Base-by-base conservation (phyloP, 495 filamentous ascomycete genomes). In the Trichoderma gamsii region DNA sequence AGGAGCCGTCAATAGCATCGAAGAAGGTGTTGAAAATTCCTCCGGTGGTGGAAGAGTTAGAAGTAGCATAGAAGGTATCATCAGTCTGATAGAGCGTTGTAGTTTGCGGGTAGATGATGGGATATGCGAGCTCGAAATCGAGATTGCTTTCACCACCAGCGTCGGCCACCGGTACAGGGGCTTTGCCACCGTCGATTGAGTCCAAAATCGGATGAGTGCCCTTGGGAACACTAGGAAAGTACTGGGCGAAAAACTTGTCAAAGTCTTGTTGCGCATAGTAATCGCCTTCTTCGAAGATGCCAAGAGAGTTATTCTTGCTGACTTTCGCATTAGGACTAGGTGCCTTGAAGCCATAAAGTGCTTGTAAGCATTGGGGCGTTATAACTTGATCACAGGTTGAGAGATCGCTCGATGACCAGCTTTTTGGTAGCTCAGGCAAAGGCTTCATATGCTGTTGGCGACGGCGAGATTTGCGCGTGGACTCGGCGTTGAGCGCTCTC, bases 1-100 rank as follows among this genome's bases (percentile, higher is more conserved):
- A 88, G 25, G 81, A 84, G 9, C 84, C 87, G 68, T 89, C 87
- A 41, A 89, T 82, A 35, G 86, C 86, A 69, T 78, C 76, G 16
- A 74, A 73, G 67, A 78, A 76, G 59, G 72, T 79, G 69, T 89
- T 88, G 65, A 86, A 80, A 71, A 87, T 87, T 70, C 78, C 75
- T 0, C 66, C 69, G 72, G 51, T 73, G n/a, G 13, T 67, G 12
- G 13, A 56, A 64, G 6, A 41, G 43, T 67, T 72, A 68, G n/a
- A 73, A 67, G 4, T 49, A 41, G 69, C 73, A 65, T 84, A 84
- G 66, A 77, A 76, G 68, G 79, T 76, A 72, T 87, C 85, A 70
- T 88, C 87, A 0, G 79, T 79, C 70, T 89, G 85, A 75, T 81
- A 88, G 16, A 90, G 77, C 13, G 85, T 79, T 0, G 81, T 79